Evolutionary conservation across 805 yeast species (phyloP), one percentile per base, ranked within the genome.

Genomic region (Ogataea thermomethanolica): DNA sequence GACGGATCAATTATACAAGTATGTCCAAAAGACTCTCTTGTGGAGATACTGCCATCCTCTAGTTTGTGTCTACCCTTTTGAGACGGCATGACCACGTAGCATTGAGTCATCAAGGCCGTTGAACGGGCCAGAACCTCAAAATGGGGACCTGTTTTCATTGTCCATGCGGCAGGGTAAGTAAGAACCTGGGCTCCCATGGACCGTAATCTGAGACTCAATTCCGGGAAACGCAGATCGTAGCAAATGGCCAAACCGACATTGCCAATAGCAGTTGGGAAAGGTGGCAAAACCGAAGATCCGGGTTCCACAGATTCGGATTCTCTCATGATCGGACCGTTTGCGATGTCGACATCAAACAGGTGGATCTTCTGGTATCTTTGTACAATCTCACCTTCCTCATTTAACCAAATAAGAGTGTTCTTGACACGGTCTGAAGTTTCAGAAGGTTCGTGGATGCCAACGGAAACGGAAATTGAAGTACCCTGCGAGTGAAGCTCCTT

Each of bases 101-200:
- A 70, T 62, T 93, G 98, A 1, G 91, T 75, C 56, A 90, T 96
- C 9, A 91, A 74, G 4, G 98, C 98, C 34, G 97, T 68, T 0
- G 95, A 83, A 21, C 78, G 70, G 1, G 87, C 96, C 37, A 91
- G 67, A 1, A 76, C 60, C 38, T 79, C 79, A 95, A 97, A 91
- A 56, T 91, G 99, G 1, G 91, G 87, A 1, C 99, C 99, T 0
- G 98, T 91, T 48, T 81, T 79, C 57, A 84, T 76, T 0, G 96
- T 93, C 70, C 95, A 93, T 0, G 98, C 98, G 20, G 95, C 82
- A 0, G 99, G 98, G 53, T 69, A 91, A 2, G 91, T 75, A 28
- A 91, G 51, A 15, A 91, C 66, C 43, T 86, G 73, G 1, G 96
- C 95, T 3, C 96, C 95, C 37, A 65, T 51, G 8, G 75, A 56